phyloP scores from a whole-genome alignment of 129 eudicot genomes.

The Calendula officinalis region DNA sequence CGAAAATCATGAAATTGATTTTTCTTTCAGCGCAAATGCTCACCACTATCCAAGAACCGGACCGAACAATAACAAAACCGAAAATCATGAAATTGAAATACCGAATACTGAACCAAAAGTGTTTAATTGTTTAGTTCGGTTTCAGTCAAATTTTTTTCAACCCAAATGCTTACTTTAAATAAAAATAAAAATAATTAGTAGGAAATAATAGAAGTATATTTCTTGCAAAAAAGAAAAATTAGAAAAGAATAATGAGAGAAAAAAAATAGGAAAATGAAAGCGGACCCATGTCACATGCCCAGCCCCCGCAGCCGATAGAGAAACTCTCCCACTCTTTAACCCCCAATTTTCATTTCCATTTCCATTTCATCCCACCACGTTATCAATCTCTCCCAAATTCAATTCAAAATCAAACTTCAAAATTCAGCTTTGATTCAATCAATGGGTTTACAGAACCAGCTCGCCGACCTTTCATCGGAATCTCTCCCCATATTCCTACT shows the following conservation, averaged over 20 bases:
- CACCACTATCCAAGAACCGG: no score
- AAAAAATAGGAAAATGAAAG: not conserved
- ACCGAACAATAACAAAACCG: no score
- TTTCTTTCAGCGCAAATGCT: no score
- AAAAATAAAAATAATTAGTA: no score
- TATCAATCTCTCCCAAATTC: not conserved
- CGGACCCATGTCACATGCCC: constrained; percentile 28
- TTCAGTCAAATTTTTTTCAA: no score
- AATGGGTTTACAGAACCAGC: constrained; percentile 76
- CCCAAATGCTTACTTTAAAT: no score
- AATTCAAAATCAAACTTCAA: not conserved
- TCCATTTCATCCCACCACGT: constrained; percentile 13
- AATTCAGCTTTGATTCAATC: no score
- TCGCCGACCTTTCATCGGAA: constrained; percentile 66
- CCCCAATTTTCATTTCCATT: not conserved
- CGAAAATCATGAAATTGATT: no score
- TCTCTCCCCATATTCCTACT: constrained; percentile 46
- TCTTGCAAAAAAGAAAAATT: no score
- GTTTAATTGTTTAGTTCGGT: no score
- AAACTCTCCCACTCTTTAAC: constrained; percentile 24
- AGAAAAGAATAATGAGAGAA: not conserved
- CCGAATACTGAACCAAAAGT: no score
- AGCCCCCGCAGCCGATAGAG: constrained; percentile 27
- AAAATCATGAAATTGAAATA: not conserved
- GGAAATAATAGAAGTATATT: no score